Base-by-base conservation (phyloP, 148 eudicot genomes). In the Chenopodium formosanum region DNA sequence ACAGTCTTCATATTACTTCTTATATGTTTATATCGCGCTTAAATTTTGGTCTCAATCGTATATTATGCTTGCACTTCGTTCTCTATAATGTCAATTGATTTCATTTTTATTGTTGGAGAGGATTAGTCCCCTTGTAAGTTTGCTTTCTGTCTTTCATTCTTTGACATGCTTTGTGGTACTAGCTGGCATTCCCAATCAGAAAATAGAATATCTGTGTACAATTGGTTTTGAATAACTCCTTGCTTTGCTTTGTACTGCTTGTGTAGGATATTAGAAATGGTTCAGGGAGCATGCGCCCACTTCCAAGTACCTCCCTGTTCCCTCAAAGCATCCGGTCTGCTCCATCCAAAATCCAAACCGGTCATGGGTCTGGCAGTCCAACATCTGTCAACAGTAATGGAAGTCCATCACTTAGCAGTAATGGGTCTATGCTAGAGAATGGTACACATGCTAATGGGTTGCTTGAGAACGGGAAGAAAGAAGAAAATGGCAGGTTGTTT, bases 311-410 rank as follows among this genome's bases (percentile, higher is more conserved):
- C 50, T 88, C 89, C 23, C 90, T 91, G 40, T 96, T 92, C 84
- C 99, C 99, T 68, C 98, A 94, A 82, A 96, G 99, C 85, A 87
- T 96, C 80, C 91, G 98, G 77, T 89, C 98, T 47, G 79, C 86
- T 62, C 90, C 88, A 78, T 83, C 90, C 37, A 92, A 89, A 85
- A 80, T 73, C 70, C 94, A 90, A 79, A 53, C 82, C 9, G 81
- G 75, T 81, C 91, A 81, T 67, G 79, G 86, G 70, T 85, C 76
- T 67, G 85, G 84, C 81, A 89, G 82, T 79, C 84, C 94, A 78
- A 80, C 88, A 77, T 89, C 93, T 71, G 70, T 69, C 80, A 84
- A 82, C 75, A 80, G 82, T 25, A 90, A 92, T 67, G 97, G 93
- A 82, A 85, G 88, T 80, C 82, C 83, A 19, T 85, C 94, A 31